Evolutionary conservation across 1,139 yeast species (phyloP).

Genomic region (Saccharomyces hybrid): DNA sequence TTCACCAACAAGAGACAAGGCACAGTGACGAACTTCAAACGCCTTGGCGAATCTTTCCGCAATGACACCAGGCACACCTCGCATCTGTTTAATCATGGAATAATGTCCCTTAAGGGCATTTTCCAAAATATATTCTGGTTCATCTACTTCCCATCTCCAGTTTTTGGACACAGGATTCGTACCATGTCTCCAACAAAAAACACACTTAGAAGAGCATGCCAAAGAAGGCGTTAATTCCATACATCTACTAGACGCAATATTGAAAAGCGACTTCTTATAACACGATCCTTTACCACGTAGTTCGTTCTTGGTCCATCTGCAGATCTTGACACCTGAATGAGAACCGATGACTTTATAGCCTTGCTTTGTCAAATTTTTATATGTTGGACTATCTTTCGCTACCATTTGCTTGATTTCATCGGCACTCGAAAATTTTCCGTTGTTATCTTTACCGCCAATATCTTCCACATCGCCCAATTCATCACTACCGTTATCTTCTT

Average conservation of each 20-base stretch:
- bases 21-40: slow-evolving; percentile 82
- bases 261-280: slow-evolving; percentile 86
- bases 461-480: slow-evolving; percentile 59
- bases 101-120: slow-evolving; percentile 89
- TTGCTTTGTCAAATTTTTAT: slow-evolving; percentile 78
- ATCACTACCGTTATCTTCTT: slow-evolving; percentile 29
- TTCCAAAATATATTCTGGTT: slow-evolving; percentile 72
- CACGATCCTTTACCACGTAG: slow-evolving; percentile 91
- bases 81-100: slow-evolving; percentile 83
- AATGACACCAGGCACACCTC: slow-evolving; percentile 92
- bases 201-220: slow-evolving; percentile 92
- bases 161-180: slow-evolving; percentile 94
- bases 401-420: slow-evolving; percentile 71
- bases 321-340: slow-evolving; percentile 90
- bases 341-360: slow-evolving; percentile 91
- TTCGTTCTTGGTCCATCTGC: slow-evolving; percentile 95
- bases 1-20: slow-evolving; percentile 85
- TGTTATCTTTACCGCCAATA: slow-evolving; percentile 50
- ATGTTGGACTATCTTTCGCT: slow-evolving; percentile 83
- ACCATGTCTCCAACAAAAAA: slow-evolving; percentile 96
- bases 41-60: slow-evolving; percentile 89
- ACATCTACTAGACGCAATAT: slow-evolving; percentile 82
- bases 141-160: slow-evolving; percentile 95
- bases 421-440: slow-evolving; percentile 7
- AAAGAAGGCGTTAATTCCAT: slow-evolving; percentile 94